Conservation (phyloP, 1,284 basidiomycete species). For the Cryptococcus sp. region DNA sequence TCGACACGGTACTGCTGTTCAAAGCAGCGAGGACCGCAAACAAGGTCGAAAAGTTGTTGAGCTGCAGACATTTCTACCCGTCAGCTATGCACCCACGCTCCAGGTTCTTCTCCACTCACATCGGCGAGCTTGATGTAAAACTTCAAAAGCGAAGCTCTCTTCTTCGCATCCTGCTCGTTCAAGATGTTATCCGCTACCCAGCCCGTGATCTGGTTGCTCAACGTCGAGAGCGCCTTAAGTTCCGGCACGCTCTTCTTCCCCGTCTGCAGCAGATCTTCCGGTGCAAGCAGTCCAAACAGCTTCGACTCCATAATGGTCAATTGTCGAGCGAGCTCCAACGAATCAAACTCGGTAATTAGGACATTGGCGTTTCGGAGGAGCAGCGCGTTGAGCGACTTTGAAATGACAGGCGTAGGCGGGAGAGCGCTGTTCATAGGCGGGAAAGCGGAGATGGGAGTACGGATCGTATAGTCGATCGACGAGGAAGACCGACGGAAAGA, state of each 20-base stretch:
- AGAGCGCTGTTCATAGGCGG: constrained; percentile 11
- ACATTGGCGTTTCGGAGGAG: constrained; percentile 53
- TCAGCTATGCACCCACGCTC: constrained; percentile 1
- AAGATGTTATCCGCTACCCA: constrained; percentile 93
- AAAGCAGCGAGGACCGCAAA: constrained; percentile 92
- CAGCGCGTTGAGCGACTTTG: constrained; percentile 63
- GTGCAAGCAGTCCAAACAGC: constrained; percentile 80
- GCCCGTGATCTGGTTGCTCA: constrained; percentile 86
- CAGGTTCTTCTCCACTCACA: constrained; percentile 53
- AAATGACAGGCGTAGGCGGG: constrained; percentile 65
- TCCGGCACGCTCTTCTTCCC: constrained; percentile 65
- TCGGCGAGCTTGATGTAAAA: constrained; percentile 92
- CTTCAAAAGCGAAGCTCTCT: constrained; percentile 74
- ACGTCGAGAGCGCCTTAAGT: constrained; percentile 81
- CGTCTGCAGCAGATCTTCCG: constrained; percentile 86
- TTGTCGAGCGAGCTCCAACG: constrained; percentile 87
- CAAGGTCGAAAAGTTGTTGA: constrained; percentile 95
- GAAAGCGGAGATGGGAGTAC: constrained; percentile 8
- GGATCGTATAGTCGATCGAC: constrained; percentile 2
- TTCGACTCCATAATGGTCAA: constrained; percentile 87
- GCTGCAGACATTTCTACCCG: constrained; percentile 71
- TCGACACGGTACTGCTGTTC: constrained; percentile 87
- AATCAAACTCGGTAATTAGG: constrained; percentile 82
- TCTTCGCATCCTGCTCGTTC: constrained; percentile 75
- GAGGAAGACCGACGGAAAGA: too few species aligned